Percentiles rank a stretch among this genome's conserved stretches.
Evolutionary conservation across 495 filamentous ascomycete genomes (phyloP).

Genomic region (Cercophora sp.): DNA sequence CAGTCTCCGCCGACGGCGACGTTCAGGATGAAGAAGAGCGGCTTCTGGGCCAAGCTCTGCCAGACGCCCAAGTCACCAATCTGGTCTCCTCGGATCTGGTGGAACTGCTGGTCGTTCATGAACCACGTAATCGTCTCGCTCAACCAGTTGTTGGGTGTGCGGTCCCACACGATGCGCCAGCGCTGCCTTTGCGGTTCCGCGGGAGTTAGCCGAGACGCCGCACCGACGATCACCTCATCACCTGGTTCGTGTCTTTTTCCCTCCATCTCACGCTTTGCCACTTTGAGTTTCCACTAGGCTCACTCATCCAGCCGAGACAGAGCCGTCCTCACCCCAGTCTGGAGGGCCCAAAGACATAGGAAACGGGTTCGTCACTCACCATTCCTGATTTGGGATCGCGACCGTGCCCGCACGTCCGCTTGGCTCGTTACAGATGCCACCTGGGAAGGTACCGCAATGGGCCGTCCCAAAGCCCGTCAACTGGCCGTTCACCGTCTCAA

Average conservation of each 20-base stretch:
- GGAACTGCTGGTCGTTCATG: conserved; percentile 40
- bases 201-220: no score
- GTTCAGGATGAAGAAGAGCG: conserved; percentile 46
- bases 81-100: conserved; percentile 34
- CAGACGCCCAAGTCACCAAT: conserved; percentile 36
- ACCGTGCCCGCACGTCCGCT: conserved; percentile 34
- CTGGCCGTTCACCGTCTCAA: conserved; percentile 46
- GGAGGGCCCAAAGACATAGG: no score
- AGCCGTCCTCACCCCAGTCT: no score
- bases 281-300: no score
- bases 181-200: no score
- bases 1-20: conserved; percentile 50
- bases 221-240: no score
- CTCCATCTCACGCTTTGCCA: no score
- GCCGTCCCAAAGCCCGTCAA: conserved; percentile 43
- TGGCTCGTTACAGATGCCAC: conserved; percentile 46
- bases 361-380: no score
- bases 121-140: conserved; percentile 46
- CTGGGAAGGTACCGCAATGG: conserved; percentile 43
- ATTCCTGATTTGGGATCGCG: conserved; percentile 37
- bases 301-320: no score
- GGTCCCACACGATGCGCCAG: conserved; percentile 46
- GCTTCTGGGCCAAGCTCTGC: conserved; percentile 32
- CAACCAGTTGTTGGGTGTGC: conserved; percentile 33
- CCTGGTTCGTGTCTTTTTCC: no score